phyloP scores from a whole-genome alignment of 805 yeast species.

The Candida ficus region DNA sequence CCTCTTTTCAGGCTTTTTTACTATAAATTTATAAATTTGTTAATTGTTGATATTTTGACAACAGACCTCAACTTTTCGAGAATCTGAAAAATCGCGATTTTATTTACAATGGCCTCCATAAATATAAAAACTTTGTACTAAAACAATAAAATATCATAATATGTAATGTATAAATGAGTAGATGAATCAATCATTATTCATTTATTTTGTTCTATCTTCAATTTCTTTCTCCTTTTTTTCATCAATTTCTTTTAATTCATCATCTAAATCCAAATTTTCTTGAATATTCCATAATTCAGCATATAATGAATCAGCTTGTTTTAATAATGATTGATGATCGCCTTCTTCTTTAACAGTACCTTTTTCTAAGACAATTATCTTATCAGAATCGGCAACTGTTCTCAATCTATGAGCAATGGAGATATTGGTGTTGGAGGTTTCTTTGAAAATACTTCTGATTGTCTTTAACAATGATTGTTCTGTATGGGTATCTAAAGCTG shows the following conservation, averaged over 20 bases:
- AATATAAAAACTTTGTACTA: not conserved
- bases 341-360: constrained; percentile 90
- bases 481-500: constrained; percentile 94
- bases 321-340: constrained; percentile 60
- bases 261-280: constrained; percentile 60
- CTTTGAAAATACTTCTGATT: constrained; percentile 59
- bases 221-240: constrained; percentile 3
- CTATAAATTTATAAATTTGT: too few species aligned
- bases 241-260: constrained; percentile 17
- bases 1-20: too few species aligned
- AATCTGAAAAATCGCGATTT: constrained; percentile 2
- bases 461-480: constrained; percentile 81
- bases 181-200: not conserved
- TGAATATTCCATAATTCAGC: constrained; percentile 87
- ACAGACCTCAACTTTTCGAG: not conserved
- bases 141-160: not conserved
- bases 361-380: constrained; percentile 76
- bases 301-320: constrained; percentile 56
- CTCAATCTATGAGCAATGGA: constrained; percentile 92
- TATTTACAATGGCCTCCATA: too few species aligned
- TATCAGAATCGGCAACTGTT: constrained; percentile 91
- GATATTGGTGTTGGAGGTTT: constrained; percentile 63
- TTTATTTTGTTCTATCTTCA: not conserved
- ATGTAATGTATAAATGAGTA: too few species aligned
- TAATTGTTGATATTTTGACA: not conserved